Conservation (phyloP, 805 yeast genomes). For the Metschnikowia koreensis region DNA sequence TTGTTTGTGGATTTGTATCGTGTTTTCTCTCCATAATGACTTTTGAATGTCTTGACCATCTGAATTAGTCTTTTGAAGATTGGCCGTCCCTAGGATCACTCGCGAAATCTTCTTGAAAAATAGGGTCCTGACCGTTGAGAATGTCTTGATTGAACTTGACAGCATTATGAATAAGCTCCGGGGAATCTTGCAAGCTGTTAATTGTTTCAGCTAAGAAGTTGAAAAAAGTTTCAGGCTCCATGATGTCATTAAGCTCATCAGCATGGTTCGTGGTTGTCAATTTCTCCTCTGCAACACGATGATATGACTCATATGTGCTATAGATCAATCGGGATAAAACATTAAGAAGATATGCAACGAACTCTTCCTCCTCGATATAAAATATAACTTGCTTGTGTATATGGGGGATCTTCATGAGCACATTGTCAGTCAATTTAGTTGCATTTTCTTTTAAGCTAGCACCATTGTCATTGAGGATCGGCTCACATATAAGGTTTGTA, state of each 20-base stretch:
- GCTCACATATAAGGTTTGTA: constrained; percentile 45
- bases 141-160: constrained; percentile 27
- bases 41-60: neutral
- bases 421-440: constrained; percentile 44
- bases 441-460: constrained; percentile 28
- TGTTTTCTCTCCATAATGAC: neutral
- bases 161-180: constrained; percentile 12
- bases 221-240: constrained; percentile 64
- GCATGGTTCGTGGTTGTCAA: constrained; percentile 25
- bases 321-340: constrained; percentile 48
- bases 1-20: neutral
- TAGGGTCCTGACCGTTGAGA: constrained; percentile 21
- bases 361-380: constrained; percentile 57
- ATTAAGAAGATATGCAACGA: constrained; percentile 29
- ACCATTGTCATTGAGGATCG: constrained; percentile 25
- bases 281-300: constrained; percentile 30
- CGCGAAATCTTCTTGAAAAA: neutral
- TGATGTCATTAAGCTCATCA: constrained; percentile 43
- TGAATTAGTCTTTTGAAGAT: too few relatives aligned
- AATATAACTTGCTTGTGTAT: constrained; percentile 48
- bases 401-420: constrained; percentile 56
- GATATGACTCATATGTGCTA: constrained; percentile 56
- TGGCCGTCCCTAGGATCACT: neutral
- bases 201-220: constrained; percentile 44
- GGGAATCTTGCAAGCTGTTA: constrained; percentile 21